phyloP scores from a whole-genome alignment of 805 yeast species.

The Candida piceae region DNA sequence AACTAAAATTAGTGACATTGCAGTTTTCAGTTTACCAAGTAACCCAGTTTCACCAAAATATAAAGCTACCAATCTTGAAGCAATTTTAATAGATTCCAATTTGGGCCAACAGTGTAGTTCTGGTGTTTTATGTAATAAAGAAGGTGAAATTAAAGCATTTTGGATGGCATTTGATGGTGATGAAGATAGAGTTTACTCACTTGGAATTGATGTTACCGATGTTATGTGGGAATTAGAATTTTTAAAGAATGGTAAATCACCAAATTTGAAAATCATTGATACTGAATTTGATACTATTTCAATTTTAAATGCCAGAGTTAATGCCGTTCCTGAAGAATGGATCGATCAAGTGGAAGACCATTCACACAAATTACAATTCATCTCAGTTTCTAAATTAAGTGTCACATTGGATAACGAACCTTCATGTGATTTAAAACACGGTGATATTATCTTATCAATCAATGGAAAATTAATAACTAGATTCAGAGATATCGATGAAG shows the following conservation, averaged over 20 bases:
- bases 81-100: constrained; percentile 68
- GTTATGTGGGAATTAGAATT: constrained; percentile 51
- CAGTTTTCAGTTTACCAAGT: constrained; percentile 69
- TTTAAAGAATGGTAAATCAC: constrained; percentile 46
- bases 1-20: constrained; percentile 71
- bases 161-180: constrained; percentile 87
- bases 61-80: constrained; percentile 79
- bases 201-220: constrained; percentile 75
- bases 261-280: constrained; percentile 65
- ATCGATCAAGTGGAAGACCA: constrained; percentile 54
- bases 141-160: constrained; percentile 76
- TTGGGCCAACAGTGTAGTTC: constrained; percentile 65
- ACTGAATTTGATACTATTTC: constrained; percentile 70
- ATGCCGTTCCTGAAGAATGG: constrained; percentile 89
- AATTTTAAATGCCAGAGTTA: constrained; percentile 68
- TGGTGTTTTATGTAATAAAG: constrained; percentile 71
- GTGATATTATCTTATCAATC: constrained; percentile 74
- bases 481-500: constrained; percentile 56
- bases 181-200: constrained; percentile 56
- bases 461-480: constrained; percentile 61
- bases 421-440: constrained; percentile 40
- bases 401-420: constrained; percentile 25
- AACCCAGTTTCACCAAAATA: constrained; percentile 69
- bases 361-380: constrained; percentile 65
- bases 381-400: constrained; percentile 62